Evolutionary conservation across 2,329 filamentous ascomycete species (phyloP), one percentile per base, ranked within the genome.

Genomic region (Scedosporium apiospermum): DNA sequence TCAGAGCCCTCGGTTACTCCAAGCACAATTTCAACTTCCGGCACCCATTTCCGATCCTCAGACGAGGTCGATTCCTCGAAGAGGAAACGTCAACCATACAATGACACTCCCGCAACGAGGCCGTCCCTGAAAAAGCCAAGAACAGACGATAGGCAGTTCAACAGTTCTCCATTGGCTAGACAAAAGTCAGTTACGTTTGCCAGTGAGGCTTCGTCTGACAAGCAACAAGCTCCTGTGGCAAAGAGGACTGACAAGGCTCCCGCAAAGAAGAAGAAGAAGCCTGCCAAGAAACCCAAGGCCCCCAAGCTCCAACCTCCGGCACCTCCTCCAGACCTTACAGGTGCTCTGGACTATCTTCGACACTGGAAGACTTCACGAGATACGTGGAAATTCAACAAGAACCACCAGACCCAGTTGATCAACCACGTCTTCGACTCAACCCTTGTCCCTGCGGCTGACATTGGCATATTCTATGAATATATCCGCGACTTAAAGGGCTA

Each of bases 301-400:
- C 6, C 62, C 18, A 27, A 55, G 38, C 14, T 58, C 5, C 74
- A 71, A 63, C 71, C 68, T 66, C 71, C 74, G 73, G 74, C 72
- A 16, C 3, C 38, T 14, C 65, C 71, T 42, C 63, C 69, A 6
- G 80, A 84, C 65, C 75, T 87, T 62, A 80, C 84, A 57, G 82
- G 87, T 14, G 88, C 91, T 63, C 80, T 96, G 16, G 80, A 84
- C 61, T 97, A 97, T 72, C 82, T 97, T 55, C 81, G 81, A 57
- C 85, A 88, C 71, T 96, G 92, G 81, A 81, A 90, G 74, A 82
- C 82, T 62, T 82, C 86, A 65, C 86, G 86, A 63, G 78, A 82
- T 9, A 80, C 80, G 68, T 98, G 93, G 93, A 97, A 96, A 74
- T 98, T 97, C 79, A 96, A 96, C 78, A 97, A 97, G 77, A 93